Conservation (phyloP, 1,284 basidiomycete genomes). For the Tylopilus orsonianus region DNA sequence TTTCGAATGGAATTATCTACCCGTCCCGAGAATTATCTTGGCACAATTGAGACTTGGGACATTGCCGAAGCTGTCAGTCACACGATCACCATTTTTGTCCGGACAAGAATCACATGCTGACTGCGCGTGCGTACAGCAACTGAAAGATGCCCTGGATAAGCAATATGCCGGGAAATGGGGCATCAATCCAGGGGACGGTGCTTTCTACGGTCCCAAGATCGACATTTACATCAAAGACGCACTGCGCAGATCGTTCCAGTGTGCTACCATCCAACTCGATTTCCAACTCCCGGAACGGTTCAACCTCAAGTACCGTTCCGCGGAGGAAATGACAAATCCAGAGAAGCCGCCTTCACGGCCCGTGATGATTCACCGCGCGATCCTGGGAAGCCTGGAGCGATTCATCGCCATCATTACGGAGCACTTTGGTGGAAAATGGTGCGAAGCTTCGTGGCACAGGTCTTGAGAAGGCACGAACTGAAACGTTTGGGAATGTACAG, state of each 20-base stretch:
- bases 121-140: slow-evolving; percentile 54
- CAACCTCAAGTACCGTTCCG: slow-evolving; percentile 88
- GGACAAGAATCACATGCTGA: slow-evolving; percentile 6
- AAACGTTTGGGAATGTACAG: slow-evolving; percentile 31
- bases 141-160: slow-evolving; percentile 83
- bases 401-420: slow-evolving; percentile 99
- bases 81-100: background rate
- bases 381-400: slow-evolving; percentile 91
- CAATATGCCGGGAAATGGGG: slow-evolving; percentile 92
- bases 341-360: slow-evolving; percentile 72
- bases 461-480: background rate
- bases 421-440: slow-evolving; percentile 98
- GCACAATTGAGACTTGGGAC: slow-evolving; percentile 89
- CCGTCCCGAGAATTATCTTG: slow-evolving; percentile 93
- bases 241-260: slow-evolving; percentile 91
- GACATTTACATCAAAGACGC: slow-evolving; percentile 98
- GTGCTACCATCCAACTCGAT: slow-evolving; percentile 98
- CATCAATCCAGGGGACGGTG: slow-evolving; percentile 94
- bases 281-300: slow-evolving; percentile 99
- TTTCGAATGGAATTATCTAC: slow-evolving; percentile 96
- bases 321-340: slow-evolving; percentile 52
- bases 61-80: slow-evolving; percentile 72
- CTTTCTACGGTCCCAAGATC: slow-evolving; percentile 97
- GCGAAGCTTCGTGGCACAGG: slow-evolving; percentile 25
- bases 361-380: slow-evolving; percentile 98